A percentile compares a stretch with the other conserved stretches of the same genome.
These are phyloP conservation scores for Trypanosoma boissoni DNA, from an alignment of 208 protist species.

Conservation along the genomic window DNA sequence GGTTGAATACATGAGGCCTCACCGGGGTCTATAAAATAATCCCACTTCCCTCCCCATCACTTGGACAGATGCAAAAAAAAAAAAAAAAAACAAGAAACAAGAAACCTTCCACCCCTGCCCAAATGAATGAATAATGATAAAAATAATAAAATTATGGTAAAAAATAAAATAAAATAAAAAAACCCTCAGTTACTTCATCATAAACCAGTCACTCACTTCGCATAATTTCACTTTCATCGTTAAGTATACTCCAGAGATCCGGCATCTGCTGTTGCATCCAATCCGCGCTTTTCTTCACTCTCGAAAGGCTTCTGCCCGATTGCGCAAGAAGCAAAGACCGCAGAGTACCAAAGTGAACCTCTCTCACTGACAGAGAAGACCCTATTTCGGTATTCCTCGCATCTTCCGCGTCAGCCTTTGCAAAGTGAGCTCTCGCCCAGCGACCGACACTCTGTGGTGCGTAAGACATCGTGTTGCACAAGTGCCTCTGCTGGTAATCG, in stretches of 20 bases:
- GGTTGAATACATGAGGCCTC: no score
- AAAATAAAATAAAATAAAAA: slow-evolving; percentile 7
- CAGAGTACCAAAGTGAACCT: no score
- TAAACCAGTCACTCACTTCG: neutral
- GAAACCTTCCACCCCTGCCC: neutral
- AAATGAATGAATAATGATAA: neutral
- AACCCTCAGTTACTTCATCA: neutral
- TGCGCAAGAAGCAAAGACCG: no score
- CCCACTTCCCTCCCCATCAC: no score
- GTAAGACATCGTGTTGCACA: no score
- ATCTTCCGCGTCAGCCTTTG: neutral
- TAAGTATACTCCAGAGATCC: slow-evolving; percentile 5
- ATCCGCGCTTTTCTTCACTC: no score
- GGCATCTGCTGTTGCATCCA: slow-evolving; percentile 3
- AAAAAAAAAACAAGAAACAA: slow-evolving; percentile 6
- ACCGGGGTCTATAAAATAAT: no score
- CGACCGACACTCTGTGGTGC: no score
- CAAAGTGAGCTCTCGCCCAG: neutral
- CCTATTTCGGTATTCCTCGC: neutral
- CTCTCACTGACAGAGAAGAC: neutral
- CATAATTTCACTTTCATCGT: neutral
- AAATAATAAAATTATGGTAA: slow-evolving; percentile 1
- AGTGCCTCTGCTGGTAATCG: no score
- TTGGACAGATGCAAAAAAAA: no score
- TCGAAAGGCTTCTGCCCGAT: no score